Base-by-base conservation (phyloP, 2,329 filamentous ascomycete genomes). In the Aureobasidium zeae region DNA sequence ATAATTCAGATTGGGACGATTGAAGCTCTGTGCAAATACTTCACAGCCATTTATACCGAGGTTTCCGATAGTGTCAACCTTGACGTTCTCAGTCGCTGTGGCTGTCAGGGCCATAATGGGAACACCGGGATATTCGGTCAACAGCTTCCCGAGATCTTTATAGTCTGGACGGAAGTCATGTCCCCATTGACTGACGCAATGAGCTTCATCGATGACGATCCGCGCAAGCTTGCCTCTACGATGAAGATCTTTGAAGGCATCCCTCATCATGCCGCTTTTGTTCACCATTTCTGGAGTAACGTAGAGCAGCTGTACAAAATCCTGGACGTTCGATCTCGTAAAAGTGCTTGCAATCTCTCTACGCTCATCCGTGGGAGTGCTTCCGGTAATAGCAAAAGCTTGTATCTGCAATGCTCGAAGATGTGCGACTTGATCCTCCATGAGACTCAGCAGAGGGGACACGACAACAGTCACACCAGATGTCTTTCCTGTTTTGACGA, bases 101-200 rank as follows among this genome's bases (percentile, higher is more conserved):
- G 91, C 91, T 19, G 91, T 98, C 53, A 98, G 69, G 3, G 91
- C 91, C 77, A 98, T 94, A 29, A 96, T 73, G 1, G 91, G 91
- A 3, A 96, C 84, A 2, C 76, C 75, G 1, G 81, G 79, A 53
- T 89, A 89, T 41, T 74, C 76, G 29, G 68, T 62, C 36, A 89
- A 76, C 31, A 95, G 69, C 47, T 79, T 73, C 20, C 88, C 86
- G 3, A 98, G 70, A 21, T 76, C 75, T 62, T 94, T 94, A 68
- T 98, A 98, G 59, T 96, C 89, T 1, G 88, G 89, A 33, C 93
- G 79, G 59, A 98, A 98, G 61, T 98, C 91, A 54, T 98, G 91
- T 1, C 91, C 91, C 91, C 91, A 98, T 68, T 98, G 88, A 62
- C 91, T 96, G 19, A 98, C 89, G 62, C 91, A 98, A 61, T 98